Conservation (phyloP, 306 rosid genomes). For the Quercus suber region DNA sequence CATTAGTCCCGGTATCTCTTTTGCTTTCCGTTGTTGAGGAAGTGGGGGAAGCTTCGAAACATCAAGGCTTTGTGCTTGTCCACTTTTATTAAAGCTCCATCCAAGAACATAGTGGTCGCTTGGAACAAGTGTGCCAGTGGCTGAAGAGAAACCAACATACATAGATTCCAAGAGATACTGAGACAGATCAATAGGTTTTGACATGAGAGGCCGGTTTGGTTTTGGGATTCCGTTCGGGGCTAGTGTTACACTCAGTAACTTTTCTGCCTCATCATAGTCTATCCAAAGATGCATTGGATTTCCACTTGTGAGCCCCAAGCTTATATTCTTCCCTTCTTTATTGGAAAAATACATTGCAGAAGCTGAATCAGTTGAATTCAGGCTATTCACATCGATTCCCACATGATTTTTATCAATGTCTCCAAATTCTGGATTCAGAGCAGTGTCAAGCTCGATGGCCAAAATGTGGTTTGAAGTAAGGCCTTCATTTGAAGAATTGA, state of each 20-base stretch:
- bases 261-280: not conserved
- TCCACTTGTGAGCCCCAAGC: conserved; percentile 20
- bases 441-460: conserved; percentile 26
- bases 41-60: conserved; percentile 5
- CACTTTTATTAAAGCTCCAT: conserved; percentile 35
- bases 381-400: conserved; percentile 32
- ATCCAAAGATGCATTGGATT: conserved; percentile 16
- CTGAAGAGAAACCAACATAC: conserved; percentile 37
- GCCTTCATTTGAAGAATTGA: not conserved
- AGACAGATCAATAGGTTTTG: not conserved
- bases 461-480: conserved; percentile 22
- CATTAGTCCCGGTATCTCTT: not conserved
- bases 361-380: conserved; percentile 12
- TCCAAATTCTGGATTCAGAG: not conserved
- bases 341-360: conserved; percentile 5
- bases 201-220: conserved; percentile 23
- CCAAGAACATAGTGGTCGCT: conserved; percentile 27
- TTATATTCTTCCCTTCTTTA: not conserved
- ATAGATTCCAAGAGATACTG: conserved; percentile 16
- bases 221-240: conserved; percentile 13
- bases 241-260: conserved; percentile 13
- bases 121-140: conserved; percentile 6
- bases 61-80: conserved; percentile 25
- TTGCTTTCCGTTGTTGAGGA: not conserved
- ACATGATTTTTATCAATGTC: conserved; percentile 18